Percentiles rank a stretch among this genome's conserved stretches.
phyloP scores from a whole-genome alignment of 2,329 filamentous ascomycete genomes.

The Aspergillus hiratsukae region DNA sequence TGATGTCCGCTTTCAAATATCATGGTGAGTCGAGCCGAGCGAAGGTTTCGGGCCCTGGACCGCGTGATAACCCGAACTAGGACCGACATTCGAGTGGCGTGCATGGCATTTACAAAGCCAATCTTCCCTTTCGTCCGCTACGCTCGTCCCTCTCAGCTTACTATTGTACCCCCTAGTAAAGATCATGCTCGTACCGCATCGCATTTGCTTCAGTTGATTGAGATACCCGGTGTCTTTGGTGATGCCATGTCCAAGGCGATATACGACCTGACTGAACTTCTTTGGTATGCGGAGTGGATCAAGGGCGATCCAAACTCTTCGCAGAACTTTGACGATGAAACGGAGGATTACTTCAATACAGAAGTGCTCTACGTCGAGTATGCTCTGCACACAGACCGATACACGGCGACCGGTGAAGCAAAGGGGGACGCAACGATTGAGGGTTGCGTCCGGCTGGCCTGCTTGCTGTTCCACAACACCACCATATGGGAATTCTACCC shows the following conservation, averaged over 20 bases:
- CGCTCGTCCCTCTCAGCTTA: slow-evolving; percentile 25
- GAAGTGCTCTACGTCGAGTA: slow-evolving; percentile 38
- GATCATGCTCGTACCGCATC: slow-evolving; percentile 30
- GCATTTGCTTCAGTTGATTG: slow-evolving; percentile 27
- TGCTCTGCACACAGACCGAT: slow-evolving; percentile 34
- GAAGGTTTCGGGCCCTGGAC: neutral
- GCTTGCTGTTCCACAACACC: slow-evolving; percentile 37
- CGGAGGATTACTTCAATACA: slow-evolving; percentile 38
- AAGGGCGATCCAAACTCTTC: slow-evolving; percentile 22
- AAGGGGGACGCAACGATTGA: slow-evolving; percentile 36
- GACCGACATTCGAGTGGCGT: slow-evolving; percentile 39
- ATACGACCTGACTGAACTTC: slow-evolving; percentile 32
- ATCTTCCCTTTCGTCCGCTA: slow-evolving; percentile 37
- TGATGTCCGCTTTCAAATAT: slow-evolving; percentile 37
- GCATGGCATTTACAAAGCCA: slow-evolving; percentile 35
- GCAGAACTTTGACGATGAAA: slow-evolving; percentile 31
- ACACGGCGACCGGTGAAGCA: slow-evolving; percentile 26
- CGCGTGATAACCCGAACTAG: slow-evolving; percentile 15
- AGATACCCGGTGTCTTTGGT: slow-evolving; percentile 33
- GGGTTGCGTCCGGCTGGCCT: slow-evolving; percentile 35
- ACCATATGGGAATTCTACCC: slow-evolving; percentile 39
- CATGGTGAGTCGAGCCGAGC: slow-evolving; percentile 26
- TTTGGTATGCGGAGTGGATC: slow-evolving; percentile 36
- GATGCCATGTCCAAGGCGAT: slow-evolving; percentile 28
- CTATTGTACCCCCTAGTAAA: slow-evolving; percentile 26